Evolutionary conservation across 2,329 filamentous ascomycete genomes (phyloP).

Genomic region (Passalora sequoiae): DNA sequence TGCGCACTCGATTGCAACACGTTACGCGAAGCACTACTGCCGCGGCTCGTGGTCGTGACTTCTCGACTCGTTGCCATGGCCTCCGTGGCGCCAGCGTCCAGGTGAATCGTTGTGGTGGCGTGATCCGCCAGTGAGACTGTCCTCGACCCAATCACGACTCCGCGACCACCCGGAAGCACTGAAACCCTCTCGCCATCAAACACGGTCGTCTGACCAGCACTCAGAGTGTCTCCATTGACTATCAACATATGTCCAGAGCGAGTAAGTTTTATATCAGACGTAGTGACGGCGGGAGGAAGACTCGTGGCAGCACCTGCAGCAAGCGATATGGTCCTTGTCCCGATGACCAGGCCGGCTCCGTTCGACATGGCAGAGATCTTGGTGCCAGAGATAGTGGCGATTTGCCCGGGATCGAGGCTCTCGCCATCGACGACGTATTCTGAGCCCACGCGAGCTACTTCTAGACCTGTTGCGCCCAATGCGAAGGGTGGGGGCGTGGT

Average conservation of each 20-base stretch:
- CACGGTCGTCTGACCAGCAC: not conserved
- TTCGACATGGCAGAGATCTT: not conserved
- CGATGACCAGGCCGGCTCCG: not conserved
- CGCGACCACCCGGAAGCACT: not conserved
- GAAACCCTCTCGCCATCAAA: not conserved
- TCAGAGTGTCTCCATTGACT: not conserved
- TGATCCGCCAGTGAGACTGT: not conserved
- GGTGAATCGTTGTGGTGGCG: not conserved
- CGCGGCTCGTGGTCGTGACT: too few relatives aligned
- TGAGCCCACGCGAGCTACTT: not conserved
- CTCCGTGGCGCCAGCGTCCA: too few relatives aligned
- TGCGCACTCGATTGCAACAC: too few relatives aligned
- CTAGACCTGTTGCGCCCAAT: not conserved
- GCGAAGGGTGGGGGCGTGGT: not conserved
- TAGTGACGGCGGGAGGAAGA: not conserved
- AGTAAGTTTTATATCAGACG: not conserved
- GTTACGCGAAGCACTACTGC: too few relatives aligned
- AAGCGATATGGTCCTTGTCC: not conserved
- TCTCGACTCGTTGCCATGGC: too few relatives aligned
- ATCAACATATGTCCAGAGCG: not conserved
- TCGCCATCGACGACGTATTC: not conserved
- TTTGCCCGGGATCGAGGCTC: not conserved
- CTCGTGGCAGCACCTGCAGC: not conserved
- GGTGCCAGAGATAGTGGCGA: not conserved
- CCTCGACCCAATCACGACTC: not conserved